These are phyloP conservation scores for Rachicladosporium sp. DNA, from an alignment of 2,329 filamentous ascomycete species.

Conservation along the genomic window DNA sequence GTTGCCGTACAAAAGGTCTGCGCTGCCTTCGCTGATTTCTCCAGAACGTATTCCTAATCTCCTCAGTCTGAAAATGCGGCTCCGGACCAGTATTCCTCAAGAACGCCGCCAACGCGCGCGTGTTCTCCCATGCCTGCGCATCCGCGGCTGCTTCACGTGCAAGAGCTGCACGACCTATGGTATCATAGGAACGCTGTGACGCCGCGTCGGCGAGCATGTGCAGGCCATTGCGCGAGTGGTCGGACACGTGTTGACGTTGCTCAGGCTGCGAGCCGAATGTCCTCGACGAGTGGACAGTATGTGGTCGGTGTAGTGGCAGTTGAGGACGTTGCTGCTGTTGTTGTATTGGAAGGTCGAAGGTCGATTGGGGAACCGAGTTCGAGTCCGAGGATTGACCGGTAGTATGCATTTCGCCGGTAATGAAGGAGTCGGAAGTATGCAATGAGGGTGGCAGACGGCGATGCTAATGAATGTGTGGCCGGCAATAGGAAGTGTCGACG, in stretches of 20 bases:
- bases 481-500: slow-evolving; percentile 1
- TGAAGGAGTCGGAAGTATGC: too few species aligned
- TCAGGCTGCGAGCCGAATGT: slow-evolving; percentile 3
- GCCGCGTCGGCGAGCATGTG: too few species aligned
- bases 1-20: slow-evolving; percentile 2
- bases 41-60: slow-evolving; percentile 4
- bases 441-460: too few species aligned
- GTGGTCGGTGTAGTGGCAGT: slow-evolving; percentile 10
- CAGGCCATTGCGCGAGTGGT: background rate
- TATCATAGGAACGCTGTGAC: too few species aligned
- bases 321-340: slow-evolving; percentile 27
- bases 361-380: too few species aligned
- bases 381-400: too few species aligned
- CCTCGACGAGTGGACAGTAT: slow-evolving; percentile 14
- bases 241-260: slow-evolving; percentile 3
- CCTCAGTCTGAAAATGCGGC: slow-evolving; percentile 5
- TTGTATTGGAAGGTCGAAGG: slow-evolving; percentile 1
- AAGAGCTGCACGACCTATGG: too few species aligned
- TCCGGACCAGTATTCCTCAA: background rate
- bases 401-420: too few species aligned
- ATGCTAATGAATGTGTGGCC: background rate
- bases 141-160: too few species aligned
- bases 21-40: slow-evolving; percentile 4
- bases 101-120: too few species aligned
- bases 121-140: too few species aligned